Base-by-base conservation (phyloP, 2,329 filamentous ascomycete genomes). In the Colletotrichum sidae region DNA sequence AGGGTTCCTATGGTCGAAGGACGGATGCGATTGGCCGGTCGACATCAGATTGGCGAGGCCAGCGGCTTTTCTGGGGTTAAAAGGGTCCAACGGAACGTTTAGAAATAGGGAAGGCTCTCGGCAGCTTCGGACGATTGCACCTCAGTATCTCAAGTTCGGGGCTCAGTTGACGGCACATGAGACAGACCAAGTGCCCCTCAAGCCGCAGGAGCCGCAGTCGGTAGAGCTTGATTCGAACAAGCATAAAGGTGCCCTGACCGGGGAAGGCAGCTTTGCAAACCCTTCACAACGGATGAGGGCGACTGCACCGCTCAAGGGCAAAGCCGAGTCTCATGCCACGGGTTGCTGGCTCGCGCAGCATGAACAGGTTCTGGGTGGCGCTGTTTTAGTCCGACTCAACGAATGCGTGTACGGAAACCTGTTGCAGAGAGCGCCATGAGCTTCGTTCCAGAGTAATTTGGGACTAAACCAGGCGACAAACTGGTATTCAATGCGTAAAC, bases 161-260 rank as follows among this genome's bases (percentile, higher is more conserved):
- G 37, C 53, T 13, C 25, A 25, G 47, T 41, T 33, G 41, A 25
- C 46, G 50, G 39, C 33, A 60, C 51, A 53, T 57, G 63, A 65
- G 52, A 53, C 52, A 61, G 12, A 37, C 9, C 15, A 38, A n/a
- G 25, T 25, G 51, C 41, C 15, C 41, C 25, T 42, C 13, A 35
- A 35, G 9, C 45, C 46, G 35, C 12, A n/a, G 39, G 6, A 34
- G 55, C 44, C 38, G 55, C 55, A 45, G 56, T 39, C 51, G 51
- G 13, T 17, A 25, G 15, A 64, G 50, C 34, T 58, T 59, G 61
- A 60, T 54, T 65, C 56, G 44, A 65, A 55, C 17, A 53, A 58
- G 46, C 38, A 38, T 58, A 35, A 44, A n/a, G 35, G 39, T 58
- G 55, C 38, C 12, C 9, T 42, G 39, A 35, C 37, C 15, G 33